Base-by-base conservation (phyloP, 495 filamentous ascomycete genomes). In the Bathelium albidoporum region DNA sequence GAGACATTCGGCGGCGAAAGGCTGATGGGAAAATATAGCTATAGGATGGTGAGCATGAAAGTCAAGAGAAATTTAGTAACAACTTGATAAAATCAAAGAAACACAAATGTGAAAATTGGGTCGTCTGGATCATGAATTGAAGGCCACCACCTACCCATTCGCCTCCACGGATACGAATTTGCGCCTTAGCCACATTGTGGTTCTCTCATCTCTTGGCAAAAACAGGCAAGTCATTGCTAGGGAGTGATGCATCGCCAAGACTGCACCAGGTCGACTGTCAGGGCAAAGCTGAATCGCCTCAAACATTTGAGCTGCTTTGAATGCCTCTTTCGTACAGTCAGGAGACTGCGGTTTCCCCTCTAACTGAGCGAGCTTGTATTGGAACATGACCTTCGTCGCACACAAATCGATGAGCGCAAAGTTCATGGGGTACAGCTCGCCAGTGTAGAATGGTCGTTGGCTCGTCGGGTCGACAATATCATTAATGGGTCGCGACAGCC, bases 11-110 rank as follows among this genome's bases (percentile, higher is more conserved):
- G 28, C 76, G 73, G 68, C 93, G 89, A 73, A 92, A 86, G 45
- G 82, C 85, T 32, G 82, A 74, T 9, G 92, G 86, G 65, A 87
- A 90, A 29, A 95, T 86, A 73, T 95, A 96, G 49, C 93, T 97
- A 69, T 55, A 67, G 29, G 43, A 18, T 60, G 20, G 20, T 31
- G 32, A 59, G 64, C 63, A 63, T 61, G 31, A 45, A 58, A 24
- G 18, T 55, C 11, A 24, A 32, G 32, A 36, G 24, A 62, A 29
- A 20, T 5, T 18, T 20, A 59, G 49, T 32, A 10, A 28, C 11
- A 2, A 55, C 16, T 20, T 24, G 63, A 32, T n/a, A 29, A 52
- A 34, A 44, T 53, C 28, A 43, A 4, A 29, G 16, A 55, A 16
- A 55, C 26, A 28, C 49, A 55, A 55, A 29, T 29, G 24, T 9